These are phyloP conservation scores for Jasminum sambac DNA, from an alignment of 257 asterid species.

Conservation along the genomic window DNA sequence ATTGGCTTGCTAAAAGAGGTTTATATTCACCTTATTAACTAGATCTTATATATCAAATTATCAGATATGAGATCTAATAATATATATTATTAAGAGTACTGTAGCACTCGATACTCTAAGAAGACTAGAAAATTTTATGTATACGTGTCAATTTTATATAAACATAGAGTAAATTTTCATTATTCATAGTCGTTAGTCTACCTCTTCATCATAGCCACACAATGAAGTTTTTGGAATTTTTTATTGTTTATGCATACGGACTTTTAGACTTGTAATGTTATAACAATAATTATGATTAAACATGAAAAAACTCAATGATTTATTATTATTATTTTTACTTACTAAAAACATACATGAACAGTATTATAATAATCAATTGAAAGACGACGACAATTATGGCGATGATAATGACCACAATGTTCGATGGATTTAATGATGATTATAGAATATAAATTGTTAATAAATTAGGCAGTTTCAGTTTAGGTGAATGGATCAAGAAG, in stretches of 20 bases:
- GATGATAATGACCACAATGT: slow-evolving; percentile 23
- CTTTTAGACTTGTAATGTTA: slow-evolving; percentile 1
- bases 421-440: slow-evolving; percentile 31
- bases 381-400: slow-evolving; percentile 32
- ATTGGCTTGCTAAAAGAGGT: no score
- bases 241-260: not conserved
- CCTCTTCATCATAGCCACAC: not conserved
- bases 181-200: no score
- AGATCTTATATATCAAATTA: no score
- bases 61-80: no score
- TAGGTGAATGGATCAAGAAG: slow-evolving; percentile 27
- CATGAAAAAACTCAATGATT: slow-evolving; percentile 23
- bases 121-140: no score
- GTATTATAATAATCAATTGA: slow-evolving; percentile 4
- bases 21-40: no score
- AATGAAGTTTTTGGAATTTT: not conserved
- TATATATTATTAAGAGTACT: no score
- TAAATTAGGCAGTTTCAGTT: slow-evolving; percentile 29
- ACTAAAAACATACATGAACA: not conserved
- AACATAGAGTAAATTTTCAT: no score
- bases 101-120: no score
- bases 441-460: slow-evolving; percentile 17
- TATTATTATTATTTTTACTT: slow-evolving; percentile 7
- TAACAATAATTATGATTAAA: not conserved
- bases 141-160: no score